Conservation (phyloP, 2,329 filamentous ascomycete genomes). For the Nemania sp. region DNA sequence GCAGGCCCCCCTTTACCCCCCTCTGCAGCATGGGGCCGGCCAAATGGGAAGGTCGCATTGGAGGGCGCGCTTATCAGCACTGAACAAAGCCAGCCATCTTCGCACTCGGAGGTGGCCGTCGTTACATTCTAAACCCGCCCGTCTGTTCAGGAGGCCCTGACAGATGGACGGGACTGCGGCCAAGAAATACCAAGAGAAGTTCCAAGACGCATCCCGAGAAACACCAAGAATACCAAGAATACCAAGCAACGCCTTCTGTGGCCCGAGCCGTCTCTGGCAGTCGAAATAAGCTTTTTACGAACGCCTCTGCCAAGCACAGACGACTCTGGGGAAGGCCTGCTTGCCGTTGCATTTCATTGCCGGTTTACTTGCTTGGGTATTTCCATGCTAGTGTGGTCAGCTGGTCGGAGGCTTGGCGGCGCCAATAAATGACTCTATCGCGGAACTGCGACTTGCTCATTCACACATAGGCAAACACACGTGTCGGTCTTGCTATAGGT, state of each 20-base stretch:
- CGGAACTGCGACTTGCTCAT: no score
- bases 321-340: slow-evolving; percentile 6
- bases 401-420: no score
- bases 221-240: slow-evolving; percentile 18
- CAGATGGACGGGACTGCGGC: slow-evolving; percentile 7
- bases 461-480: no score
- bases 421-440: no score
- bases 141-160: neutral
- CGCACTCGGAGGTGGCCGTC: neutral
- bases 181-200: slow-evolving; percentile 21
- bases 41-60: slow-evolving; percentile 26
- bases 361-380: neutral
- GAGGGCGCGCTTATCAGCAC: slow-evolving; percentile 6
- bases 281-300: slow-evolving; percentile 26
- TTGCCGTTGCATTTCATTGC: neutral
- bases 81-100: neutral
- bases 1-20: neutral
- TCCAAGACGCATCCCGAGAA: slow-evolving; percentile 1
- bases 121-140: slow-evolving; percentile 1
- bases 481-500: no score
- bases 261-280: neutral
- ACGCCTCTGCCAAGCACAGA: slow-evolving; percentile 13
- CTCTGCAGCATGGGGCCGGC: no score
- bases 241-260: slow-evolving; percentile 15
- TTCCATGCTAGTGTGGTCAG: no score